Conservation (phyloP, 495 filamentous ascomycete species). For the Daldinia bambusicola region DNA sequence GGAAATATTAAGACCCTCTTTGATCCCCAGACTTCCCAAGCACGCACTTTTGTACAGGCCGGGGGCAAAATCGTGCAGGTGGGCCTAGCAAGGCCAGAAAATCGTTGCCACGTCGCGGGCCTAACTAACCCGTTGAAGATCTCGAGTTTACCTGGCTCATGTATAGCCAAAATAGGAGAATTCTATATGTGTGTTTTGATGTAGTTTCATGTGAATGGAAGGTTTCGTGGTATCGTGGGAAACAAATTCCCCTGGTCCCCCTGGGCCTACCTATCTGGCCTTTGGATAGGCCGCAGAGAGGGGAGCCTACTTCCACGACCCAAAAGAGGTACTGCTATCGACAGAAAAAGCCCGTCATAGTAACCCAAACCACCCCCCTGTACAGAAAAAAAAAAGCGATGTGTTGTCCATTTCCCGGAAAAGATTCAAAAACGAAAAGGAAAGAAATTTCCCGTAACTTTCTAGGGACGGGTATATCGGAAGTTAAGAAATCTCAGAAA, state of each 20-base stretch:
- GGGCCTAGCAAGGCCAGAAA: conserved; percentile 42
- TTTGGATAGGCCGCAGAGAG: conserved; percentile 35
- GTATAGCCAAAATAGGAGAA: conserved; percentile 32
- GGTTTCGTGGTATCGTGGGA: conserved; percentile 27
- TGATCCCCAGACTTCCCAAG: conserved; percentile 39
- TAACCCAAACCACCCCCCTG: conserved; percentile 41
- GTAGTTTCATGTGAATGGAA: conserved; percentile 35
- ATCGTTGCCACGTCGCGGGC: conserved; percentile 43
- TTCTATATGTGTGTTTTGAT: conserved; percentile 31
- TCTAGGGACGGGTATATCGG: conserved; percentile 37
- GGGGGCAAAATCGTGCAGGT: conserved; percentile 45
- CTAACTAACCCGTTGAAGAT: conserved; percentile 43
- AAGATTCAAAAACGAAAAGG: conserved; percentile 1
- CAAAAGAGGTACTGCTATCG: conserved; percentile 37
- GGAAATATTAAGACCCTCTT: conserved; percentile 29
- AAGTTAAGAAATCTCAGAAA: conserved; percentile 35
- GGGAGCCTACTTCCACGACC: conserved; percentile 35
- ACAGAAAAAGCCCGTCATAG: conserved; percentile 36
- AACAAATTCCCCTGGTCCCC: conserved; percentile 19
- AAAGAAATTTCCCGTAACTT: conserved; percentile 30
- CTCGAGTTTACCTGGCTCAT: conserved; percentile 40
- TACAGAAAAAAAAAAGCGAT: conserved; percentile 27
- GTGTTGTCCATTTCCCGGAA: conserved; percentile 41
- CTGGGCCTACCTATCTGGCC: conserved; percentile 39
- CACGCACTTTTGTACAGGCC: conserved; percentile 39